Evolutionary conservation across 2,329 filamentous ascomycete genomes (phyloP), one percentile per base, ranked within the genome.

Genomic region (Talaromyces pinophilus): DNA sequence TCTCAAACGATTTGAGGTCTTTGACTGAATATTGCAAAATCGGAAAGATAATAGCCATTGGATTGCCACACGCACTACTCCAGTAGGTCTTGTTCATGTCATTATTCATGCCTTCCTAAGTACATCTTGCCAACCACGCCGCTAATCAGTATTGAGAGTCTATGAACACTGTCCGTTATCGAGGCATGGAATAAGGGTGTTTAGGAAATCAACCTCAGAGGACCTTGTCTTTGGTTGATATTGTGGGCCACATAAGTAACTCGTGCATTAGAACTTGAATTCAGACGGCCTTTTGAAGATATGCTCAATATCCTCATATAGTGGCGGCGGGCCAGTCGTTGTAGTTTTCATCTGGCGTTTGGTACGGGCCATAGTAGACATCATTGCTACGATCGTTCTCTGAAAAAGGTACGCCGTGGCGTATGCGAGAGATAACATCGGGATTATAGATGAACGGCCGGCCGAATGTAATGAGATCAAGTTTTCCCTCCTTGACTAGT

Each of bases 301-400:
- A 22, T 46, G 19, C 10, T 46, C 44, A 13, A 42, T 5, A 46
- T 46, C 44, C 5, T 46, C n/a, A 46, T 46, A 46, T 11, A 7
- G n/a, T 22, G 19, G 44, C 44, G 10, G 44, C 44, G 3, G 60
- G 44, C 60, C 60, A 62, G 13, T 74, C 72, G 59, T 74, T 73
- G 59, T 73, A 72, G 48, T 69, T 67, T 63, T 73, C 71, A 55
- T 72, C 67, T 0, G 70, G 67, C 30, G 65, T 50, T 28, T 57
- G 17, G 57, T 70, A 74, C 4, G 71, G 71, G 3, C 73, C 72
- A 66, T 74, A 75, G 50, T 72, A 70, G 22, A 74, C 71, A 2
- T 1, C 61, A 1, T 68, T 67, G 15, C 70, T 71, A n/a, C 71
- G 67, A 44, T 71, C 67, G 25, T 74, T 73, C n/a, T 48, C 38